Percentiles rank a stretch among this genome's conserved stretches.
These are phyloP conservation scores for Diaporthe sp. DNA, from an alignment of 2,329 filamentous ascomycete species.

Conservation along the genomic window DNA sequence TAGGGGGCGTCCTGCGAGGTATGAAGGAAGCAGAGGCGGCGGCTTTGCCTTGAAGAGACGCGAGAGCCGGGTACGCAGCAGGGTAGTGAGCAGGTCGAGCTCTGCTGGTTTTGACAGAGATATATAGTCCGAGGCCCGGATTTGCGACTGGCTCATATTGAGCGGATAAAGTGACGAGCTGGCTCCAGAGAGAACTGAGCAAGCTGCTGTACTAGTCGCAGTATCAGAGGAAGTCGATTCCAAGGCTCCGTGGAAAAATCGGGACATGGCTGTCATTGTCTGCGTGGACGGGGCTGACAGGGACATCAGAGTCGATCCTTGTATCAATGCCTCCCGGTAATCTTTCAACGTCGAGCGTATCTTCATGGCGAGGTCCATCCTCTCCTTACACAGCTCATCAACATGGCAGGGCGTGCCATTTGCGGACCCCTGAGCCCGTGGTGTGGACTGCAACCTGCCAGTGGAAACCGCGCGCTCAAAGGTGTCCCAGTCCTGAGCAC, in stretches of 20 bases:
- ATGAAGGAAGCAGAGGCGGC: neutral
- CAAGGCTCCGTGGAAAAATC: neutral
- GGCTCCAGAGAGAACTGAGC: neutral
- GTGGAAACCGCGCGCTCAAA: neutral
- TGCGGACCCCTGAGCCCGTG: neutral
- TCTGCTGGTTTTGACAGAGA: neutral
- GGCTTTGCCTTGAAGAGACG: neutral
- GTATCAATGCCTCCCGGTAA: neutral
- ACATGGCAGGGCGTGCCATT: neutral
- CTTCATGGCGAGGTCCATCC: neutral
- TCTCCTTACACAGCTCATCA: neutral
- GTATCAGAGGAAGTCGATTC: neutral
- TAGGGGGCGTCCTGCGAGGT: neutral
- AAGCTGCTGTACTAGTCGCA: neutral
- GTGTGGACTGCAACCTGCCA: neutral
- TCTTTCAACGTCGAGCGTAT: neutral
- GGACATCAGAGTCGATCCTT: neutral
- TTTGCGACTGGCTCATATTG: conserved; percentile 3
- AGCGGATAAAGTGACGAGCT: conserved; percentile 15
- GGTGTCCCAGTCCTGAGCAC: neutral
- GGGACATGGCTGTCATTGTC: conserved; percentile 4
- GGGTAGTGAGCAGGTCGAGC: neutral
- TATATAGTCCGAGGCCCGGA: conserved; percentile 14
- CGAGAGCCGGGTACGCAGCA: neutral
- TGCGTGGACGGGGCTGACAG: neutral